Evolutionary conservation across 2,329 filamentous ascomycete species (phyloP), one percentile per base, ranked within the genome.

Genomic region (Stagonosporopsis chrysanthemi): DNA sequence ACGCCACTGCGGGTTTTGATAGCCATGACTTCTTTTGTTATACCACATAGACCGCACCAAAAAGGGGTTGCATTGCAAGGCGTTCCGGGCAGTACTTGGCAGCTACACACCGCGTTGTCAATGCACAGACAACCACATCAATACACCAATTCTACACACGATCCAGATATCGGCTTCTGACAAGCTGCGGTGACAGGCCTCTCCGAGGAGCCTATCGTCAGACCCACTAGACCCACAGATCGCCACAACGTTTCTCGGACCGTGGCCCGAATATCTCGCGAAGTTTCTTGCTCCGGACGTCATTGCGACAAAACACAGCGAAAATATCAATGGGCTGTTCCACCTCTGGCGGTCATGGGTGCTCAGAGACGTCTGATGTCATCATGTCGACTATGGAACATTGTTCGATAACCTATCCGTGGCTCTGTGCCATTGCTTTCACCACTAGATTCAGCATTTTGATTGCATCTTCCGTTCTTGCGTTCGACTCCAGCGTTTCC

Each of bases 351-450:
- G 28, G 8, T 29, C 28, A 29, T 29, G 28, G 28, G 28, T 29
- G 28, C 7, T 29, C 28, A 29, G 11, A 29, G 11, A 29, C 28
- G 28, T 29, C 50, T 65, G 61, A 66, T 64, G 63, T 64, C 61
- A 62, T 61, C 9, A 61, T 62, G 59, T 59, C 59, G 61, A 52
- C 12, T 33, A 26, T 5, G 36, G 14, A 5, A 6, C 46, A 31
- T 29, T 9, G 22, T 35, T 39, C 28, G 35, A 39, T 33, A 45
- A 50, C n/a, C 35, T 14, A 26, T 8, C 19, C 12, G n/a, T 38
- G 40, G 9, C 39, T 26, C 35, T 24, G 39, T 45, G 36, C 50
- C 17, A 26, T 24, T 46, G 24, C 26, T 42, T 23, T 1, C 19
- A n/a, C 17, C 19, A 19, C 19, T 19, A 19, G 19, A 36, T 23